phyloP scores from a whole-genome alignment of 148 eudicot species.

The Spergularia bocconei region DNA sequence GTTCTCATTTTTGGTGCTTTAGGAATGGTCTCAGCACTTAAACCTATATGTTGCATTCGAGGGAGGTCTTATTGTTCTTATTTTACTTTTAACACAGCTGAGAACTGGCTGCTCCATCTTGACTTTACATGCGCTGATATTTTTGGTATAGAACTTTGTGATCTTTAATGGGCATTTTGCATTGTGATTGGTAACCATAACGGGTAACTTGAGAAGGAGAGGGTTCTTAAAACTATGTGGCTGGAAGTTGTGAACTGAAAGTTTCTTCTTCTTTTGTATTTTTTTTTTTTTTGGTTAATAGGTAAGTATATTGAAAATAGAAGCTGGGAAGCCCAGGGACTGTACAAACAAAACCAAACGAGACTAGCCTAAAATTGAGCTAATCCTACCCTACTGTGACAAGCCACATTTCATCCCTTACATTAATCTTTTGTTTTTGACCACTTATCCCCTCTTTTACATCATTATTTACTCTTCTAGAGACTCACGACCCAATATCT shows the following conservation, averaged over 20 bases:
- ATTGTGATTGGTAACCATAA: neutral
- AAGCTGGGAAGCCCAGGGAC: too few relatives aligned
- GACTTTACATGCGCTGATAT: slow-evolving; percentile 1
- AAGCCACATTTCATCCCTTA: too few relatives aligned
- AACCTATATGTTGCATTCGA: neutral
- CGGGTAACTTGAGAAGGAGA: neutral
- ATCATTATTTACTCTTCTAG: too few relatives aligned
- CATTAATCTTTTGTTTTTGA: too few relatives aligned
- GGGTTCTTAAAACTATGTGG: neutral
- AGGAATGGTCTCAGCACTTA: neutral
- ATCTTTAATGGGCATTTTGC: neutral
- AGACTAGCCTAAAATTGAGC: too few relatives aligned
- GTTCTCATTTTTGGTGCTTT: neutral
- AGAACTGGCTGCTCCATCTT: neutral
- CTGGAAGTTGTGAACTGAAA: neutral
- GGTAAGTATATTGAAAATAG: too few relatives aligned
- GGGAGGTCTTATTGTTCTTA: neutral
- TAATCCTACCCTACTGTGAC: too few relatives aligned
- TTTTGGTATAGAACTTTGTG: neutral
- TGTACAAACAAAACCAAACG: too few relatives aligned
- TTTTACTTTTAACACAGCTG: neutral
- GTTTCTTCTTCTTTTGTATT: neutral
- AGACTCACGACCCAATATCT: too few relatives aligned
- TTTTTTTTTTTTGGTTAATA: too few relatives aligned
- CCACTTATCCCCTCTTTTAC: too few relatives aligned